Evolutionary conservation across 2,329 filamentous ascomycete species (phyloP), one percentile per base, ranked within the genome.

Genomic region (Eurotiales sp.): DNA sequence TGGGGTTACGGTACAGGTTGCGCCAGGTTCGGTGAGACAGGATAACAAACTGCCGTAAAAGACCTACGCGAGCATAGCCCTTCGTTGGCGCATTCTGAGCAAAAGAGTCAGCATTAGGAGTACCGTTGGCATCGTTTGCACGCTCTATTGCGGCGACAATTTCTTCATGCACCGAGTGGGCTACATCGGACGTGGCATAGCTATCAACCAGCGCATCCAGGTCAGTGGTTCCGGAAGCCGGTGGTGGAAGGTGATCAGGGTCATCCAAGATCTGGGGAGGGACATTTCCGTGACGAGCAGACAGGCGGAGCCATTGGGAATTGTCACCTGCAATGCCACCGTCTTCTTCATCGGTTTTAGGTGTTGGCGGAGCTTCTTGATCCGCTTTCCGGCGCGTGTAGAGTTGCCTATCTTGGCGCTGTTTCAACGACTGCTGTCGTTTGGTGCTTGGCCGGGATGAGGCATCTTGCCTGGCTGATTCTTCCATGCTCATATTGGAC

Each of bases 1-100:
- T 91, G 1, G 93, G 93, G 68, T 99, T 96, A 52, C 93, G 85
- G 75, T 99, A 97, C 6, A 99, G 79, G 65, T 99, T 99, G 65
- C 88, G 90, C 92, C 92, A 99, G 0, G 93, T 99, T 41, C 93
- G 84, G 61, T 85, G 81, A 0, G 92, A 95, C 11, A 99, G 77
- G 60, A 99, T 96, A 50, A 85, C 65, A 70, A 99, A 97, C 69
- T 99, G 93, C 39, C 86, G 80, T 8, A 80, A 62, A 58, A 91
- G 85, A 42, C 92, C 85, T 52, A 96, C 80, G 53, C 93, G 88
- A 52, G 84, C 82, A 69, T 95, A 96, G 15, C 89, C 87, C 64
- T 84, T 87, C 55, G 79, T 79, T 2, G 59, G 61, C 7, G 61
- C 52, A 21, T 64, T 55, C 39, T 69, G 67, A 22, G 70, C 64